Percentiles rank a stretch among this genome's conserved stretches.
Evolutionary conservation across 345 rosid genomes (phyloP).

Genomic region (Citrus maxima): DNA sequence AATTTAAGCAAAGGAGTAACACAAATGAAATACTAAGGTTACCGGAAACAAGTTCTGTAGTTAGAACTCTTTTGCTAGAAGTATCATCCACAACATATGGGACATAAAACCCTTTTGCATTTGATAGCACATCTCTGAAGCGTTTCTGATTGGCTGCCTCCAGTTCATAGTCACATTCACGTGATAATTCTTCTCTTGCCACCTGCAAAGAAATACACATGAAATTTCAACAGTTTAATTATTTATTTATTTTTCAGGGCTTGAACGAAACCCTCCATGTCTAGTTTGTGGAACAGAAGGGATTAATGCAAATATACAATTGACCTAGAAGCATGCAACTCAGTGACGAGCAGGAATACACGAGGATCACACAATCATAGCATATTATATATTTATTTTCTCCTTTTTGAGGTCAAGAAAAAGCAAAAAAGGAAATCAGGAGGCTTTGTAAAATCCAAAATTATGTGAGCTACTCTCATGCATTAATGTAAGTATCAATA

Average conservation of each 20-base stretch:
- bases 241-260: neutral
- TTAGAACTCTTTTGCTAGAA: constrained; percentile 80
- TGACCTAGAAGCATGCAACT: neutral
- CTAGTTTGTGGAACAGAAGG: neutral
- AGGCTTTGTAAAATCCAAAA: neutral
- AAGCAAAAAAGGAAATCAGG: neutral
- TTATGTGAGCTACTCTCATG: neutral
- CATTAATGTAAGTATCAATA: neutral
- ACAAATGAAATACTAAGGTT: constrained; percentile 11
- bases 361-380: constrained; percentile 1
- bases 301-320: neutral
- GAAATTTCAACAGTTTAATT: neutral
- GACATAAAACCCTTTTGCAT: constrained; percentile 63
- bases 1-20: constrained; percentile 7
- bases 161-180: constrained; percentile 87
- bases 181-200: constrained; percentile 86
- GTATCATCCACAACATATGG: constrained; percentile 70
- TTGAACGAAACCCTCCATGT: neutral
- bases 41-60: constrained; percentile 87
- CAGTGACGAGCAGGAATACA: neutral
- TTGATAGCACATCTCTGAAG: constrained; percentile 55
- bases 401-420: neutral
- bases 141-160: constrained; percentile 88
- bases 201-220: constrained; percentile 50
- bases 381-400: neutral